Base-by-base conservation (phyloP, 1,284 basidiomycete species). In the Rhizopogon hawkerae region DNA sequence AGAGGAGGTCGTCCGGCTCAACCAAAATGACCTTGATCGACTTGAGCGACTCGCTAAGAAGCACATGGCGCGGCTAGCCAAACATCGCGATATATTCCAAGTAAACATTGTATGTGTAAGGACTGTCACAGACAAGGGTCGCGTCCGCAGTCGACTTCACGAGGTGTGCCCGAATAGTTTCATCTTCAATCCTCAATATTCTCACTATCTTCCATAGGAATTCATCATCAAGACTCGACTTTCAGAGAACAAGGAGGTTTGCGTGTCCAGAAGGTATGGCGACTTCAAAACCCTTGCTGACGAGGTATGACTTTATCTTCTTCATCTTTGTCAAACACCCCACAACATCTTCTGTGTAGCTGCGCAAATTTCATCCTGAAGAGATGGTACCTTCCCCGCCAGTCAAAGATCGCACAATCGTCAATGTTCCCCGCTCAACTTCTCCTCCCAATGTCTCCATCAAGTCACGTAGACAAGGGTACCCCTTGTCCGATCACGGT, bases 181-280 rank as follows among this genome's bases (percentile, higher is more conserved):
- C 34, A 52, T 49, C 43, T 47, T 49, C 51, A 10, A 42, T 54
- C 29, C 35, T 45, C 35, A 38, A 45, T 54, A 46, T 37, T 3
- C 41, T 24, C 38, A 35, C 16, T 14, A 16, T n/a, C 13, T 18
- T 35, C 8, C 38, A 13, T 59, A 93, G 88, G 95, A 98, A 74
- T 98, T 98, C 65, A 83, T 98, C 59, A 84, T 98, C 34, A 81
- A 91, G 26, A 98, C 95, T 0, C 78, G 85, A 10, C 75, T 91
- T 31, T 76, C 81, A 3, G 77, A 80, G 9, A 76, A 78, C 53
- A 74, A 74, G 1, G 92, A 96, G 57, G 77, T 92, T 3, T 93
- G 82, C 63, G 95, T 98, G 2, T 90, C 92, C 1, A 78, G 96
- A 51, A 76, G 96, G 55, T 95, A 98, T 63, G 94, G 95, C 10